Evolutionary conservation across 2,329 filamentous ascomycete species (phyloP).

Genomic region (Aspergillus amoenus): DNA sequence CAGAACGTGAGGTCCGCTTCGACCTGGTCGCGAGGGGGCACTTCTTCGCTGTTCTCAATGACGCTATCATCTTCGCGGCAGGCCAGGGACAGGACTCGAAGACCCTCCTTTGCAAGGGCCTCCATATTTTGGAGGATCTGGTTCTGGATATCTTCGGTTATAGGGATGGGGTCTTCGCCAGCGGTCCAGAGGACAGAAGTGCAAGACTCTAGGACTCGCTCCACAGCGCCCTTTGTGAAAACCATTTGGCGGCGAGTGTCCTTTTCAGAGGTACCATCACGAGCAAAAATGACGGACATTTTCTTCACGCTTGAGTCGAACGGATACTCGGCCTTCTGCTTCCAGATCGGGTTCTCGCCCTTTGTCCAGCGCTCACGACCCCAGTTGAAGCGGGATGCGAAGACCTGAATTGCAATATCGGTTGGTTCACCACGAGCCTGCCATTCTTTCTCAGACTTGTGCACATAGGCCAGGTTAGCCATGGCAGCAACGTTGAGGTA

Average conservation of each 20-base stretch:
- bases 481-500: slow-evolving; percentile 65
- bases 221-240: slow-evolving; percentile 58
- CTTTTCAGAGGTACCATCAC: slow-evolving; percentile 12
- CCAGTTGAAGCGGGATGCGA: slow-evolving; percentile 67
- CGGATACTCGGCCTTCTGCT: slow-evolving; percentile 65
- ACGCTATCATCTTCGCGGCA: slow-evolving; percentile 31
- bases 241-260: slow-evolving; percentile 30
- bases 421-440: slow-evolving; percentile 66
- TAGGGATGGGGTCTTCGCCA: slow-evolving; percentile 37
- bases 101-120: slow-evolving; percentile 62
- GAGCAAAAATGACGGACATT: slow-evolving; percentile 68
- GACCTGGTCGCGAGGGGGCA: slow-evolving; percentile 55
- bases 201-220: slow-evolving; percentile 66
- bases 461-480: slow-evolving; percentile 65
- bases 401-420: slow-evolving; percentile 74
- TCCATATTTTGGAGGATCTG: slow-evolving; percentile 69
- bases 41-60: slow-evolving; percentile 17
- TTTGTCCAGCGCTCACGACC: slow-evolving; percentile 55
- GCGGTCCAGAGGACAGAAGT: slow-evolving; percentile 49
- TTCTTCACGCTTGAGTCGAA: slow-evolving; percentile 75
- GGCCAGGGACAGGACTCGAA: slow-evolving; percentile 68
- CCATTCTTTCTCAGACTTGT: slow-evolving; percentile 58
- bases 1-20: slow-evolving; percentile 70
- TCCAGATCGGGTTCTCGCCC: slow-evolving; percentile 54
- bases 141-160: slow-evolving; percentile 55